phyloP scores from a whole-genome alignment of 805 yeast genomes.

The Starmerella sp. region DNA sequence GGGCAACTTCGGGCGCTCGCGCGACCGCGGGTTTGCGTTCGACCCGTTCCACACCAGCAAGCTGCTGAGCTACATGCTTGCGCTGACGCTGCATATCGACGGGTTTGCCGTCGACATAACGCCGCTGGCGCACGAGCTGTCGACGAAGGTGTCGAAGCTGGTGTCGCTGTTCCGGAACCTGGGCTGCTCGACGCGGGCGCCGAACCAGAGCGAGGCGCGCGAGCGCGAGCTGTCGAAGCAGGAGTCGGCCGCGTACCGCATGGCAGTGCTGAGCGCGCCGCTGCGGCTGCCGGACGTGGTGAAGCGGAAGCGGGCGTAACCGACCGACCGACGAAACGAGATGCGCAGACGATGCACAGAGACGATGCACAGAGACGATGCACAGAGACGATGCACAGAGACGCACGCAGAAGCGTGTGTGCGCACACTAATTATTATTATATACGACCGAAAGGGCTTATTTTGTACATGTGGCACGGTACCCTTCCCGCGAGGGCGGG shows the following conservation, averaged over 20 bases:
- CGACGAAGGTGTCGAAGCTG: conserved; percentile 64
- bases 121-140: conserved; percentile 75
- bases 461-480: too few relatives aligned
- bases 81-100: conserved; percentile 62
- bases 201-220: conserved; percentile 36
- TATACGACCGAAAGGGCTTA: too few relatives aligned
- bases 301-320: conserved; percentile 27
- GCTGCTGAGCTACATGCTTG: conserved; percentile 66
- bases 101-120: conserved; percentile 62
- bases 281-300: conserved; percentile 77
- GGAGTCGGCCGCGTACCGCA: conserved; percentile 46
- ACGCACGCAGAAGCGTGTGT: too few relatives aligned
- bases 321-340: too few relatives aligned
- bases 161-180: conserved; percentile 60
- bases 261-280: conserved; percentile 80
- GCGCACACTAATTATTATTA: too few relatives aligned
- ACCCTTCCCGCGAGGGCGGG: too few relatives aligned
- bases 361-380: too few relatives aligned
- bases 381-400: too few relatives aligned
- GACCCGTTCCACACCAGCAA: conserved; percentile 87
- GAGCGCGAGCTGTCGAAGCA: conserved; percentile 28
- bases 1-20: conserved; percentile 55
- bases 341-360: too few relatives aligned
- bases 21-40: conserved; percentile 61
- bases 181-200: conserved; percentile 69